Base-by-base conservation (phyloP, 768 basidiomycete genomes). In the Mycena latifolia region DNA sequence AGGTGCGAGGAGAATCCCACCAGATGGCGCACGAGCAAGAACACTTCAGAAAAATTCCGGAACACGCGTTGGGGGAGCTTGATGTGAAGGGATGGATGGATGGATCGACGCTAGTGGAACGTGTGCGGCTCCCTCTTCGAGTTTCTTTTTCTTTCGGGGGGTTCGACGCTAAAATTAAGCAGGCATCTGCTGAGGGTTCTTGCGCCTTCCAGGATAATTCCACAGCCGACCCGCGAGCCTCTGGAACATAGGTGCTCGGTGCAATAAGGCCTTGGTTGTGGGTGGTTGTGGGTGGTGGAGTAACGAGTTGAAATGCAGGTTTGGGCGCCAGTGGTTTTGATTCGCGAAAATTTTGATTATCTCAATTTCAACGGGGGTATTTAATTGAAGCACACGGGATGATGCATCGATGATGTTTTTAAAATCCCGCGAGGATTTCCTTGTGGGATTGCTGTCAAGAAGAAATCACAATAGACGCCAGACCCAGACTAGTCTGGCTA, bases 281-380 rank as follows among this genome's bases (percentile, higher is more conserved):
- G 64, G 64, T 37, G 57, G 56, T 65, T 65, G 64, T 65, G 52
- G 64, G 64, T 27, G 64, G 24, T 57, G 31, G 25, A 25, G n/a
- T n/a, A n/a, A n/a, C n/a, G n/a, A n/a, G 41, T 15, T 31, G 3
- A 11, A 25, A 28, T 20, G 18, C 29, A n/a, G 25, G 28, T n/a
- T 11, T 25, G 35, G 28, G 46, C 25, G 31, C 35, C 18, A 5
- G 22, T 18, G 5, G 3, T 1, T 6, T 2, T 56, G 62, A 63
- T 63, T 58, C 41, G 57, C 45, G 57, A 37, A 43, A 12, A 11
- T 31, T 51, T 55, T 65, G 64, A 65, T 65, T 65, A 59, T 65
- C 57, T 59, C 63, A 25, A 20, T 56, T 52, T 59, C 63, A 27
- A 17, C 63, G 63, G 57, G 28, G 24, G 29, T 15, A 39, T 52